Evolutionary conservation across 495 filamentous ascomycete genomes (phyloP).

Genomic region (Aspergillus conjunctus): DNA sequence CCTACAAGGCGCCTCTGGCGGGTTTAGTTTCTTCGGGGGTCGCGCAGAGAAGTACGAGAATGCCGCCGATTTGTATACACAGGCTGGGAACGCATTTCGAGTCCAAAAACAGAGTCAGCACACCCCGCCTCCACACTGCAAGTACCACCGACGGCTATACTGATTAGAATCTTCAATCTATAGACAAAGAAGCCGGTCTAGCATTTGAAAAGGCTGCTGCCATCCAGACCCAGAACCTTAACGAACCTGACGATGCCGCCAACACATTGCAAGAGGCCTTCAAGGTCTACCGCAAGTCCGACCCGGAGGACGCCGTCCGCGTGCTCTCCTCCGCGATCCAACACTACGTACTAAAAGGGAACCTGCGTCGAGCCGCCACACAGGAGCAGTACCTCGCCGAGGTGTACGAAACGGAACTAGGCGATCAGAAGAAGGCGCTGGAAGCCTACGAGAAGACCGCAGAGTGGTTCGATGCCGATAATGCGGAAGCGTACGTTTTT

Average conservation of each 20-base stretch:
- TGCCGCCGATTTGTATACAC: slow-evolving; percentile 77
- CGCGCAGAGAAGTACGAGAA: slow-evolving; percentile 80
- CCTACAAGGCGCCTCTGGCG: slow-evolving; percentile 64
- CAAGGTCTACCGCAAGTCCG: slow-evolving; percentile 81
- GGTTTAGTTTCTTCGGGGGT: slow-evolving; percentile 77
- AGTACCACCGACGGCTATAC: neutral
- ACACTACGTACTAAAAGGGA: slow-evolving; percentile 80
- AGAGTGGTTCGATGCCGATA: slow-evolving; percentile 82
- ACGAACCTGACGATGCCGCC: slow-evolving; percentile 86
- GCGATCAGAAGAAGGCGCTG: slow-evolving; percentile 73
- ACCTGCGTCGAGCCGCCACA: slow-evolving; percentile 83
- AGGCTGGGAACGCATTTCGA: slow-evolving; percentile 81
- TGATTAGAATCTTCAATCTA: neutral
- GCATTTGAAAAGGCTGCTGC: slow-evolving; percentile 77
- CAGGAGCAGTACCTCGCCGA: slow-evolving; percentile 86
- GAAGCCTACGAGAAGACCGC: slow-evolving; percentile 80
- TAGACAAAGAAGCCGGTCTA: slow-evolving; percentile 78
- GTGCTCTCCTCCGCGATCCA: slow-evolving; percentile 73
- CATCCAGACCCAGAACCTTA: slow-evolving; percentile 73
- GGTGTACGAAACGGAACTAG: slow-evolving; percentile 75
- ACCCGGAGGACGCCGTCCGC: slow-evolving; percentile 75
- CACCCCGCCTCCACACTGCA: slow-evolving; percentile 12
- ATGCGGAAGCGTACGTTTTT: slow-evolving; percentile 73
- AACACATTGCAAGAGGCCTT: slow-evolving; percentile 78
- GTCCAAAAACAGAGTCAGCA: slow-evolving; percentile 67